Evolutionary conservation across 73 alveolate genomes (phyloP).

Genomic region (Stentor roeselii): DNA sequence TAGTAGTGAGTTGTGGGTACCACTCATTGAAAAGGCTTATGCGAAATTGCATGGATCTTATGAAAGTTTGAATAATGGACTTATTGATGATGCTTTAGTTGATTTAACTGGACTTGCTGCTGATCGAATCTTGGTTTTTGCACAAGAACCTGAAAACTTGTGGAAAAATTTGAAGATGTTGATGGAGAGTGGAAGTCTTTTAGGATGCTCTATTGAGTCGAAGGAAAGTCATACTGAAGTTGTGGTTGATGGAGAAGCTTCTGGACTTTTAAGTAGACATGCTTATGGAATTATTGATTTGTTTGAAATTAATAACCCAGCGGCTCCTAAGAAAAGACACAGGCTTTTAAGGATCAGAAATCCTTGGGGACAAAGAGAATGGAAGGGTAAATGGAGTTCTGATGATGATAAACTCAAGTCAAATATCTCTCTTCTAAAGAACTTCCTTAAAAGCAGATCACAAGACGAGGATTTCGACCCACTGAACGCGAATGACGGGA

Average conservation of each 20-base stretch:
- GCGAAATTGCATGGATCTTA: slow-evolving; percentile 96
- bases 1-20: slow-evolving; percentile 93
- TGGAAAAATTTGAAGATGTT: slow-evolving; percentile 49
- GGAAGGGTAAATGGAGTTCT: slow-evolving; percentile 94
- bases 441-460: slow-evolving; percentile 47
- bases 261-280: slow-evolving; percentile 95
- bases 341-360: slow-evolving; percentile 91
- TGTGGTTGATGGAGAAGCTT: slow-evolving; percentile 73
- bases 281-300: slow-evolving; percentile 95
- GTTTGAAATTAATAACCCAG: slow-evolving; percentile 76
- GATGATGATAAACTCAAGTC: slow-evolving; percentile 28
- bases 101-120: slow-evolving; percentile 96
- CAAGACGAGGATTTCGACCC: slow-evolving; percentile 71
- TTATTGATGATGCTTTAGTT: slow-evolving; percentile 90
- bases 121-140: slow-evolving; percentile 68
- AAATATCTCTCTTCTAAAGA: slow-evolving; percentile 40
- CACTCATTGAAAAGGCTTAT: slow-evolving; percentile 95
- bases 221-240: slow-evolving; percentile 85
- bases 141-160: slow-evolving; percentile 53
- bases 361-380: slow-evolving; percentile 99
- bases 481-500: slow-evolving; percentile 92
- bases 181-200: slow-evolving; percentile 66
- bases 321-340: slow-evolving; percentile 47
- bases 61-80: slow-evolving; percentile 85
- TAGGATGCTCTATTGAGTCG: slow-evolving; percentile 83